These are phyloP conservation scores for Ceratocystis variospora DNA, from an alignment of 2,329 filamentous ascomycete genomes.

Conservation along the genomic window DNA sequence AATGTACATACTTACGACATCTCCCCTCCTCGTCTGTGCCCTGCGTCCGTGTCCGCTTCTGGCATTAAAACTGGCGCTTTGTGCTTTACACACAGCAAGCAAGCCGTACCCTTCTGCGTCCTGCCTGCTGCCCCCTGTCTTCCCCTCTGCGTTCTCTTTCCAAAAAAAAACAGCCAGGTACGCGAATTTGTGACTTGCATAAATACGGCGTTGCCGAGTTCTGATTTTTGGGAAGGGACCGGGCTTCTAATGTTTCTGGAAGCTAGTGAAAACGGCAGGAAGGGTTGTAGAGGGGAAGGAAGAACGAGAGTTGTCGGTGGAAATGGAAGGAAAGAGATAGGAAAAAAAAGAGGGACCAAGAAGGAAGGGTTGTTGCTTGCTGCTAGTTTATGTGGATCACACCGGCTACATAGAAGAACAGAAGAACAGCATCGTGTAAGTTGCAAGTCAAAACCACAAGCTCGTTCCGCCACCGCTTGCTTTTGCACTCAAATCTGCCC, in stretches of 20 bases:
- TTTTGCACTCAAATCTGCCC: not conserved
- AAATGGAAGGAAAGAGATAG: not conserved
- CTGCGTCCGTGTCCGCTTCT: not conserved
- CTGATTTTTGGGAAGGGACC: not conserved
- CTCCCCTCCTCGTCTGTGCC: not conserved
- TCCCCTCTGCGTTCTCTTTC: not conserved
- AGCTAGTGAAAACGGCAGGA: not conserved
- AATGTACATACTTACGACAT: not conserved
- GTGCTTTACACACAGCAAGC: too few relatives aligned
- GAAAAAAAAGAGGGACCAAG: not conserved
- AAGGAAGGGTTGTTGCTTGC: not conserved
- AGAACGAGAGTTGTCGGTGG: not conserved
- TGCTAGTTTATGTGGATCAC: not conserved
- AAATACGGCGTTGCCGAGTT: slow-evolving; percentile 2
- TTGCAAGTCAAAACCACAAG: not conserved
- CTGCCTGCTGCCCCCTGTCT: not conserved
- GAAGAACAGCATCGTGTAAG: not conserved
- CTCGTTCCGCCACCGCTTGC: not conserved
- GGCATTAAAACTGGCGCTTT: not conserved
- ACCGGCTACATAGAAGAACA: not conserved
- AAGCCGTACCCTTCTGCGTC: not conserved
- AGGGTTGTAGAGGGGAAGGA: not conserved
- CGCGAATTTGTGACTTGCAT: not conserved
- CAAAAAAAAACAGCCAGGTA: not conserved
- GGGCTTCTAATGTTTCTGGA: not conserved